These are phyloP conservation scores for Rutidosis leptorrhynchoides DNA, from an alignment of 129 eudicot genomes.

Conservation along the genomic window DNA sequence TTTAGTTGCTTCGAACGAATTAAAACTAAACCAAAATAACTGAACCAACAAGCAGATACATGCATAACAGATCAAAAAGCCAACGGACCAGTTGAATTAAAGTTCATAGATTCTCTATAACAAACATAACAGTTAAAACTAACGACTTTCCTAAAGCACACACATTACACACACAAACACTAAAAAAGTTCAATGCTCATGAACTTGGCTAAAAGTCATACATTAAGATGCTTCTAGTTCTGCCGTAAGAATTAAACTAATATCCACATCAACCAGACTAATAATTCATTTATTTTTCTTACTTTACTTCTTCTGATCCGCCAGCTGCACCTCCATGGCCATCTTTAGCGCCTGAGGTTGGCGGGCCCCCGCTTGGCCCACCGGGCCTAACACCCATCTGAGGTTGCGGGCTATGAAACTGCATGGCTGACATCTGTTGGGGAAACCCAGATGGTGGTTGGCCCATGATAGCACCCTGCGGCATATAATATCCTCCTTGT, in stretches of 20 bases:
- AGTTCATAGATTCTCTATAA: conserved; percentile 16
- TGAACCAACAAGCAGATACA: too few relatives aligned
- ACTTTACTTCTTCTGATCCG: conserved; percentile 53
- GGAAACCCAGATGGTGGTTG: conserved; percentile 64
- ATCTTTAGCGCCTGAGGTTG: conserved; percentile 40
- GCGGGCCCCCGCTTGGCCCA: conserved; percentile 34
- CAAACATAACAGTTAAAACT: conserved; percentile 13
- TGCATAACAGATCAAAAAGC: too few relatives aligned
- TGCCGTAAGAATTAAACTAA: conserved; percentile 34
- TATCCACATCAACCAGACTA: conserved; percentile 34
- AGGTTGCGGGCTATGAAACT: conserved; percentile 50
- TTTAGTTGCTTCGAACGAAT: too few relatives aligned
- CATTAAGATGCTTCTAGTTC: conserved; percentile 40
- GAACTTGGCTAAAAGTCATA: conserved; percentile 20
- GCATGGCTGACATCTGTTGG: conserved; percentile 52
- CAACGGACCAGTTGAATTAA: too few relatives aligned
- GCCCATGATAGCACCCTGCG: conserved; percentile 51
- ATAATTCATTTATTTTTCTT: background rate
- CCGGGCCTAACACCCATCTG: conserved; percentile 45
- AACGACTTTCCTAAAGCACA: background rate
- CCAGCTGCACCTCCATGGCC: conserved; percentile 45
- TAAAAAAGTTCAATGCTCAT: conserved; percentile 21
- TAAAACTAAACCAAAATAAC: too few relatives aligned
- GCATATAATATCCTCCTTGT: conserved; percentile 83
- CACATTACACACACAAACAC: conserved; percentile 15